phyloP scores from a whole-genome alignment of 768 basidiomycete genomes.

The Chalciporus chontae region DNA sequence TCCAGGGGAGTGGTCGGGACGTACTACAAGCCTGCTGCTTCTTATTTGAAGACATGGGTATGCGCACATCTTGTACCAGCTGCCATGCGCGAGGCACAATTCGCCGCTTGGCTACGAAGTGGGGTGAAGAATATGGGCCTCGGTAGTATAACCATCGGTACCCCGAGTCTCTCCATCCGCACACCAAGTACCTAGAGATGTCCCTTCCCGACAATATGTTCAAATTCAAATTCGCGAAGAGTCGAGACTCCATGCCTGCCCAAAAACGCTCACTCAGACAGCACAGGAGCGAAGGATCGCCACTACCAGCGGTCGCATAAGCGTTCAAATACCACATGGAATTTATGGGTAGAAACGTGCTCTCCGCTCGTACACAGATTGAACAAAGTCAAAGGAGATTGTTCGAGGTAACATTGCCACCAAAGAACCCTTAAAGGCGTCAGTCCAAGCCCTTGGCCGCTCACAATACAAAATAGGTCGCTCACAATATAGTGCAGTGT shows the following conservation, averaged over 20 bases:
- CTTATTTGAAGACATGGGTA: slow-evolving; percentile 19
- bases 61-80: slow-evolving; percentile 3
- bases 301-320: background rate
- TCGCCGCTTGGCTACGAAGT: slow-evolving; percentile 29
- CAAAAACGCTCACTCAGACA: no score
- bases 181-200: slow-evolving; percentile 18
- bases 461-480: slow-evolving; percentile 1
- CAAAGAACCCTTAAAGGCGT: slow-evolving; percentile 3
- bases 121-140: slow-evolving; percentile 30
- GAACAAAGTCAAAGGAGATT: background rate
- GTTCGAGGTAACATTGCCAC: background rate
- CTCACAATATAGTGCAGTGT: slow-evolving; percentile 52
- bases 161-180: slow-evolving; percentile 14
- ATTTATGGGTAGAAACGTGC: background rate
- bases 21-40: slow-evolving; percentile 30
- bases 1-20: slow-evolving; percentile 30
- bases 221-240: background rate
- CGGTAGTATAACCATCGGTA: slow-evolving; percentile 26
- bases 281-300: background rate
- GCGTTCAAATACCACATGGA: background rate
- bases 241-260: no score
- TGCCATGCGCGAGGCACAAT: slow-evolving; percentile 26
- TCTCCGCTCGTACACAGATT: background rate
- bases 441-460: background rate
- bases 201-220: background rate